Evolutionary conservation across 2,329 filamentous ascomycete species (phyloP), one percentile per base, ranked within the genome.

Genomic region (Pezicula neosporulosa): DNA sequence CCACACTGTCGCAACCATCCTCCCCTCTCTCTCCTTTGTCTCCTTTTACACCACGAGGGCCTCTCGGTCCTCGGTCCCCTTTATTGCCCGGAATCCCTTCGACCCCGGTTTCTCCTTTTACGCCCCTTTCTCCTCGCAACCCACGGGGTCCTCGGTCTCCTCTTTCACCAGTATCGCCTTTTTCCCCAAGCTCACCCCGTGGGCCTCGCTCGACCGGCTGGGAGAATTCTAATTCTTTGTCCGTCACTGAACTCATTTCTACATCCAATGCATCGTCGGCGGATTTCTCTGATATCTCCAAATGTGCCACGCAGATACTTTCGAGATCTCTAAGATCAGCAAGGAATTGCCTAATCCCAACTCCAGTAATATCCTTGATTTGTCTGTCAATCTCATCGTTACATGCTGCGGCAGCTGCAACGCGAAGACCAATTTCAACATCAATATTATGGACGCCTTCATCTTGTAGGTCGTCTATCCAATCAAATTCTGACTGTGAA

Each of bases 351-450:
- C 81, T 72, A 43, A 83, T 72, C 13, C 76, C 68, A 21, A 80
- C 60, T 0, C 81, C 81, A 0, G 78, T 82, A 54, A 73, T 72
- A 19, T 74, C 66, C 27, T 72, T 68, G 49, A 84, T 76, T 62
- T 75, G 75, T 0, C 71, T 70, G 60, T 83, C 78, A 2, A 82
- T 72, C 35, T 73, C 67, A 50, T 78, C 73, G 50, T 83, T 75
- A 46, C 78, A 81, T 4, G 80, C 80, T 10, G 80, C 81, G 5
- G 76, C 76, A 28, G 77, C 73, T 5, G 78, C 79, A 37, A 83
- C 73, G 53, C 78, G 76, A 10, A 84, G 66, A 0, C 80, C 81
- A 47, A 73, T 70, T 45, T 83, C 70, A 3, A 83, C 16, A n/a
- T 44, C 42, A 19, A 28, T 21, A 9, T 16, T 30, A n/a, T 15